Evolutionary conservation across 169 alveolate species (phyloP).

Genomic region (Hepatocystis sp.): DNA sequence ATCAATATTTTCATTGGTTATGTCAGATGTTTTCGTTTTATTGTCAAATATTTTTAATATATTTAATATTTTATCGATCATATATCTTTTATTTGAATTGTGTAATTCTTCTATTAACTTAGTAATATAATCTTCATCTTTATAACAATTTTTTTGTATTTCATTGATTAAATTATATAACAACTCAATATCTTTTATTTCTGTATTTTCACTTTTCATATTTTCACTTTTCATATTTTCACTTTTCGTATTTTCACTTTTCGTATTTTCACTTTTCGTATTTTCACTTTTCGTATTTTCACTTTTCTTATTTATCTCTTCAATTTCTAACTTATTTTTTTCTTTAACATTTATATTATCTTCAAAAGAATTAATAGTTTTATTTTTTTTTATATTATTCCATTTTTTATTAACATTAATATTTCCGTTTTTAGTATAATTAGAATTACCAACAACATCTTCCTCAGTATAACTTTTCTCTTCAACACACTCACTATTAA

Average conservation of each 20-base stretch:
- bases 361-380: no score
- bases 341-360: not conserved
- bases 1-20: no score
- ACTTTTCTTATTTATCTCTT: not conserved
- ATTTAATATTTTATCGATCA: slow-evolving; percentile 22
- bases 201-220: slow-evolving; percentile 20
- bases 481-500: not conserved
- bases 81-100: slow-evolving; percentile 23
- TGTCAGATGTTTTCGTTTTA: not conserved
- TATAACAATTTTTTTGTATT: slow-evolving; percentile 25
- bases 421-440: no score
- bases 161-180: slow-evolving; percentile 18
- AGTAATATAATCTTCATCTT: slow-evolving; percentile 54
- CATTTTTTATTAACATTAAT: not conserved
- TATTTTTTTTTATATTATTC: no score
- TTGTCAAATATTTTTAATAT: slow-evolving; percentile 26
- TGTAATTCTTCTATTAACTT: slow-evolving; percentile 34
- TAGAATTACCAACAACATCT: not conserved
- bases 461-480: not conserved
- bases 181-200: slow-evolving; percentile 13
- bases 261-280: not conserved
- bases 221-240: not conserved
- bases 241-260: not conserved
- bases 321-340: not conserved
- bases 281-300: not conserved